Percentiles rank a stretch among this genome's conserved stretches.
These are phyloP conservation scores for Malassezia restricta DNA, from an alignment of 1,284 basidiomycete species.

Conservation along the genomic window DNA sequence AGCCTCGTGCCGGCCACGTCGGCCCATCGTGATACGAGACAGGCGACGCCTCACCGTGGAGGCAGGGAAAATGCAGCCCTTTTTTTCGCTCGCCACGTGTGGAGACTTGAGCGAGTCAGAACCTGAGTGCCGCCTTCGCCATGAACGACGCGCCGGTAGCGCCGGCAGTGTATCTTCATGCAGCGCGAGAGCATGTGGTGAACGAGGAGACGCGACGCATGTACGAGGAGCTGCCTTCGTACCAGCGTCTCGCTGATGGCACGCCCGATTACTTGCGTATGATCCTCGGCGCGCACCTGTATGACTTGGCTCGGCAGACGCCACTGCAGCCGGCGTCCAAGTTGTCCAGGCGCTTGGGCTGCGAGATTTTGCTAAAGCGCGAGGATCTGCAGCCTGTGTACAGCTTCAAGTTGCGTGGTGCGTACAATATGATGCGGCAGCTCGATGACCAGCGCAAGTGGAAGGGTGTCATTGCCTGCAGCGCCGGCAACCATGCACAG, in stretches of 20 bases:
- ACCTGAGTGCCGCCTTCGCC: too few relatives aligned
- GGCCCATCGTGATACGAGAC: too few relatives aligned
- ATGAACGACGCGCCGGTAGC: neutral
- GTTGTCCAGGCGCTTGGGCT: constrained; percentile 74
- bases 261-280: constrained; percentile 87
- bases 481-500: constrained; percentile 96
- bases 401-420: constrained; percentile 83
- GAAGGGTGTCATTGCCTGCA: constrained; percentile 96
- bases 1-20: too few relatives aligned
- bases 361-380: constrained; percentile 85
- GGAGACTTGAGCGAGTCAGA: too few relatives aligned
- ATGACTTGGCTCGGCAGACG: constrained; percentile 82
- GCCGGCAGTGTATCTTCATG: constrained; percentile 1
- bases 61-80: too few relatives aligned
- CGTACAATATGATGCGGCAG: constrained; percentile 96
- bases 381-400: constrained; percentile 95
- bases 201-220: constrained; percentile 8
- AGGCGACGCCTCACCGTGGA: too few relatives aligned
- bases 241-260: constrained; percentile 58
- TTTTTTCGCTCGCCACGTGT: too few relatives aligned
- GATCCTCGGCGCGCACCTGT: constrained; percentile 84
- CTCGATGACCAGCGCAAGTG: constrained; percentile 76
- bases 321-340: constrained; percentile 76
- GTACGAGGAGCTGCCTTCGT: constrained; percentile 59
- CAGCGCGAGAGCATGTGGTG: neutral